Evolutionary conservation across 768 basidiomycete genomes (phyloP).

Genomic region (Podaxis rugospora): DNA sequence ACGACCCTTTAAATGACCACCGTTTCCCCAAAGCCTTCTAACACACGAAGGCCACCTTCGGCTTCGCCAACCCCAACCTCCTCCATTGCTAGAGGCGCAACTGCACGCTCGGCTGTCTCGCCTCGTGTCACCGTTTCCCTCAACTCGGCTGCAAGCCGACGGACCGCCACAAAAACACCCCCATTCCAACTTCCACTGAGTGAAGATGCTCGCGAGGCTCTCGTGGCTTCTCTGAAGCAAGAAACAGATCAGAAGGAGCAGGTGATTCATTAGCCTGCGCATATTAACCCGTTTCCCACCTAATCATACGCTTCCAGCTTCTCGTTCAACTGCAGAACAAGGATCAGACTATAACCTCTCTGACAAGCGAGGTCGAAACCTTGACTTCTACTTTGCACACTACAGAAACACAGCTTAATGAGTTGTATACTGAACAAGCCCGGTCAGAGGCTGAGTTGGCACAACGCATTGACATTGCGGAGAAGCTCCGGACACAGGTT

Average conservation of each 20-base stretch:
- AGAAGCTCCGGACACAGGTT: conserved; percentile 76
- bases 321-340: conserved; percentile 76
- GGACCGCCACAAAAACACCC: conserved; percentile 45
- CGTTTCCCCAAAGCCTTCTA: conserved; percentile 41
- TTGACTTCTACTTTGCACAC: conserved; percentile 60
- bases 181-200: conserved; percentile 28
- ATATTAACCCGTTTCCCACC: conserved; percentile 5
- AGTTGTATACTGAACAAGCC: conserved; percentile 77
- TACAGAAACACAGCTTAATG: conserved; percentile 70
- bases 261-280: conserved; percentile 34
- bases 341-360: conserved; percentile 59
- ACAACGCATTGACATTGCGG: conserved; percentile 76
- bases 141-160: conserved; percentile 42
- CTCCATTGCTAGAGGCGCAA: conserved; percentile 48
- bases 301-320: conserved; percentile 40
- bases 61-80: conserved; percentile 40
- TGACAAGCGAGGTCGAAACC: conserved; percentile 61
- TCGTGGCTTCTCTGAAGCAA: conserved; percentile 61
- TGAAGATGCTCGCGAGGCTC: conserved; percentile 50
- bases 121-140: conserved; percentile 52
- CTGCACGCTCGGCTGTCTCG: conserved; percentile 62
- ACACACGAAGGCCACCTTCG: conserved; percentile 38
- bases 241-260: conserved; percentile 83
- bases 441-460: conserved; percentile 80
- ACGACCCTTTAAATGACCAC: conserved; percentile 33